Base-by-base conservation (phyloP, 1,284 basidiomycete species). In the Earliella scabrosa region DNA sequence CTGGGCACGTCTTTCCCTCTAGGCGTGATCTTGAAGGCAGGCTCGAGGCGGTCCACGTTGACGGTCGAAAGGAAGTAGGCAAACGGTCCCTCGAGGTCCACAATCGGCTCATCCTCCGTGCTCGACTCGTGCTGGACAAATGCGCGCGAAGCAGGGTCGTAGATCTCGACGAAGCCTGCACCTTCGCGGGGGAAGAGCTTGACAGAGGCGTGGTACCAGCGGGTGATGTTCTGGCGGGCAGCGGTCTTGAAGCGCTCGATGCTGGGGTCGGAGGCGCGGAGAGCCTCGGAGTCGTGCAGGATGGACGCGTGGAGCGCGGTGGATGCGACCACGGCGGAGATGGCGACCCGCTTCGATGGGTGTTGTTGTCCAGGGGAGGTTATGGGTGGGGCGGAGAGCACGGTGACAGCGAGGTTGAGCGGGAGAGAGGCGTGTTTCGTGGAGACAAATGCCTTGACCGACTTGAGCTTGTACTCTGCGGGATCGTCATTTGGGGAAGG, bases 291-390 rank as follows among this genome's bases (percentile, higher is more conserved):
- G 66, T 92, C 87, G 62, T 84, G 78, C 34, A 98, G 79, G 58
- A 98, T 92, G 29, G 85, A 81, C 0, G 96, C 94, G 72, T 98
- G 97, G n/a, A 98, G 78, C 1, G 90, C 80, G n/a, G 90, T 87
- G 9, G 90, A 90, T 4, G 83, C 80, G 39, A 92, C 85, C 47
- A 92, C 88, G 20, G 78, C 71, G 21, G 87, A 82, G 45, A 85
- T 65, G 32, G 77, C 66, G 34, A 72, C 54, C 39, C 63, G 64
- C 48, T 61, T 43, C 44, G 56, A 45, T n/a, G 24, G 35, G 63
- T 52, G 65, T 21, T 14, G 29, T 29, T 49, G 16, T 18, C 54
- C 32, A 27, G 54, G 29, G 5, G 52, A 9, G 27, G 67, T 54
- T 34, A 56, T 61, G 2, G 70, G 71, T n/a, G 73, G 67, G 3